Conservation (phyloP, 441 rosid genomes). For the Gossypium trilobum region DNA sequence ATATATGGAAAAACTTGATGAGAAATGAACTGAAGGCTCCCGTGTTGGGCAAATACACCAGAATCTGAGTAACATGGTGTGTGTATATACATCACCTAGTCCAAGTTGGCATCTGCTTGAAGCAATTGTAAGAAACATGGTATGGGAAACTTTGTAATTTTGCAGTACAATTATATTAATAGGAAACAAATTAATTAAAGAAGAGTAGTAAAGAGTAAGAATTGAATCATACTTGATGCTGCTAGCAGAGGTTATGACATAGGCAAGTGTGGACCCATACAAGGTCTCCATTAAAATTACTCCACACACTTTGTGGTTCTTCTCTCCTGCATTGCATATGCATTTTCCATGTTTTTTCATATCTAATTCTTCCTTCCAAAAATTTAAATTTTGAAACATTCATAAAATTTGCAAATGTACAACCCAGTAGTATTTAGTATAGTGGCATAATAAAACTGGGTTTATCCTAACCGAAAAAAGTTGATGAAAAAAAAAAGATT, state of each 20-base stretch:
- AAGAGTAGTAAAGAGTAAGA: neutral
- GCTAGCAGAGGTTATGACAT: constrained; percentile 40
- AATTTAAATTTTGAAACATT: neutral
- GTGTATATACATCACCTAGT: neutral
- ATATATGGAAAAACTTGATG: too few relatives aligned
- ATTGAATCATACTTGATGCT: constrained; percentile 34
- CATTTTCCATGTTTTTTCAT: neutral
- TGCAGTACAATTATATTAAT: too few relatives aligned
- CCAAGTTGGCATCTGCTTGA: neutral
- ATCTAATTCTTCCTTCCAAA: neutral
- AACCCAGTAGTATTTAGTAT: too few relatives aligned
- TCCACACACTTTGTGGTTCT: constrained; percentile 31
- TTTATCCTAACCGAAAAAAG: too few relatives aligned
- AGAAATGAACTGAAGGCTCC: too few relatives aligned
- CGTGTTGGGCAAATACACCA: too few relatives aligned
- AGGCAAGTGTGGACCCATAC: constrained; percentile 40
- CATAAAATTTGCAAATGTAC: neutral
- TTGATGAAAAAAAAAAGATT: neutral
- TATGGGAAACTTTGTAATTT: neutral
- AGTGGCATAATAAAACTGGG: too few relatives aligned
- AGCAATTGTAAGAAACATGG: neutral
- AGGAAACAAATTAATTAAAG: neutral
- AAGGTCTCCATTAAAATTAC: constrained; percentile 30
- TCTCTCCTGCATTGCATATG: constrained; percentile 38
- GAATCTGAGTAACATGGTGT: neutral